Evolutionary conservation across 108 stramenopile species (phyloP).

Genomic region (Nannochloropsis oceanica): DNA sequence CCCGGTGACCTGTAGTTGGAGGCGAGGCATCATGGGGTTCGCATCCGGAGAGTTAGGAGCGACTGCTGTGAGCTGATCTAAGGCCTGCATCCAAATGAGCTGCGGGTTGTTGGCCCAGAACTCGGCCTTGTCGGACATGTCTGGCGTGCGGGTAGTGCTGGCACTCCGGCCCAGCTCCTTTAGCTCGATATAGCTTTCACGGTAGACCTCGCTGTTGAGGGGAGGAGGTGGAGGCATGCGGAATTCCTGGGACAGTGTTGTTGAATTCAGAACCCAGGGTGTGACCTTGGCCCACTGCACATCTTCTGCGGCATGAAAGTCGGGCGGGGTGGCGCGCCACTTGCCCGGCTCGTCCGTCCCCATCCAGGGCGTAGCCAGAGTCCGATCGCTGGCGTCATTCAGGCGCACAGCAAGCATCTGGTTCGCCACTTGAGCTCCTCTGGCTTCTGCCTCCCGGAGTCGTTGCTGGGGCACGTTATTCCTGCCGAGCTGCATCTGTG

Average conservation of each 20-base stretch:
- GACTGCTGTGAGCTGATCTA: neutral
- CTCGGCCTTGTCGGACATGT: neutral
- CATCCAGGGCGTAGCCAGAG: neutral
- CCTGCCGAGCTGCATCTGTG: neutral
- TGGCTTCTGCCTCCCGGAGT: neutral
- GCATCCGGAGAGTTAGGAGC: neutral
- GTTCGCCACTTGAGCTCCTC: neutral
- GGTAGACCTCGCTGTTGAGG: neutral
- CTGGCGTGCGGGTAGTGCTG: neutral
- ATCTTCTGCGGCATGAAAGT: neutral
- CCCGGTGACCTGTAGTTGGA: neutral
- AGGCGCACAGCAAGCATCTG: neutral
- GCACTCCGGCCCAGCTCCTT: neutral
- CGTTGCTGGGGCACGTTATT: neutral
- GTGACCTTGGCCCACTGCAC: neutral
- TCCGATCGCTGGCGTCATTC: neutral
- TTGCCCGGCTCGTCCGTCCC: neutral
- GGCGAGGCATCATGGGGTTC: neutral
- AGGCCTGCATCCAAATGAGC: neutral
- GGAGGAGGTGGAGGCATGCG: neutral
- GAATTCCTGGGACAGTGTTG: neutral
- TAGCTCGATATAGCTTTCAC: neutral
- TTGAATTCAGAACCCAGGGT: neutral
- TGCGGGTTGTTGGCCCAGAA: neutral
- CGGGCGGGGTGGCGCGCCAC: neutral